phyloP scores from a whole-genome alignment of 495 filamentous ascomycete genomes.

The Tricharina praecox region DNA sequence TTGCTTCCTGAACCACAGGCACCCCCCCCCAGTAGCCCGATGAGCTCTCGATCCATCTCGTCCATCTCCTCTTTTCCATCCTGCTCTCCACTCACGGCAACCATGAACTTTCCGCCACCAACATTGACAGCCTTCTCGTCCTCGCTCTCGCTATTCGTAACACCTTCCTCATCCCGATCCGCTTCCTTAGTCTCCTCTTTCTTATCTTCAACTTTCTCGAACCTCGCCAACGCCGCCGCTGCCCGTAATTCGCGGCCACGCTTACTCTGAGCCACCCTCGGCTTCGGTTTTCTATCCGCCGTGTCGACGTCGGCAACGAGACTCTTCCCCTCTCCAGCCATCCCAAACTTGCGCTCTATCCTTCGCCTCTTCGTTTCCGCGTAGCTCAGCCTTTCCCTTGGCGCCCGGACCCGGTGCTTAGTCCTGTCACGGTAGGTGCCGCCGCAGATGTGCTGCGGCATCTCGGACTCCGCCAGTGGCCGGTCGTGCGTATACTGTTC shows the following conservation, averaged over 20 bases:
- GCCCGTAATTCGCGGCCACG: conserved; percentile 59
- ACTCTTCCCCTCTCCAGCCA: conserved; percentile 36
- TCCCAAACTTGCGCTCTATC: conserved; percentile 59
- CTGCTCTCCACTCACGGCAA: conserved; percentile 58
- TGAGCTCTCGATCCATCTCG: conserved; percentile 39
- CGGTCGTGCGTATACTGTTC: conserved; percentile 38
- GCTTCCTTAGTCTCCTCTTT: conserved; percentile 15
- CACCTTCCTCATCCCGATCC: conserved; percentile 26
- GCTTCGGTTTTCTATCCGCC: conserved; percentile 55
- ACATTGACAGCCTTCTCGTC: conserved; percentile 31
- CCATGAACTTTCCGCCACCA: conserved; percentile 41
- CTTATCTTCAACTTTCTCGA: conserved; percentile 41
- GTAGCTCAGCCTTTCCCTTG: conserved; percentile 30
- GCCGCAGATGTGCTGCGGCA: conserved; percentile 52
- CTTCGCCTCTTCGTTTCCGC: conserved; percentile 41
- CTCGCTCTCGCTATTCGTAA: background rate
- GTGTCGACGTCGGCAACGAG: conserved; percentile 48
- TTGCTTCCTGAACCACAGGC: too few relatives aligned
- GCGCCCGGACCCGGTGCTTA: conserved; percentile 4
- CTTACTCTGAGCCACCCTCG: conserved; percentile 50
- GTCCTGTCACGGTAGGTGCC: conserved; percentile 31
- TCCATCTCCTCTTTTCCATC: conserved; percentile 39
- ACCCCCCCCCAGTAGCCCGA: conserved; percentile 32
- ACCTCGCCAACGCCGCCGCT: conserved; percentile 57
- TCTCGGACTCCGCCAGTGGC: conserved; percentile 31